Evolutionary conservation across 768 basidiomycete genomes (phyloP), one percentile per base, ranked within the genome.

Genomic region (Cystobasidium ongulense): DNA sequence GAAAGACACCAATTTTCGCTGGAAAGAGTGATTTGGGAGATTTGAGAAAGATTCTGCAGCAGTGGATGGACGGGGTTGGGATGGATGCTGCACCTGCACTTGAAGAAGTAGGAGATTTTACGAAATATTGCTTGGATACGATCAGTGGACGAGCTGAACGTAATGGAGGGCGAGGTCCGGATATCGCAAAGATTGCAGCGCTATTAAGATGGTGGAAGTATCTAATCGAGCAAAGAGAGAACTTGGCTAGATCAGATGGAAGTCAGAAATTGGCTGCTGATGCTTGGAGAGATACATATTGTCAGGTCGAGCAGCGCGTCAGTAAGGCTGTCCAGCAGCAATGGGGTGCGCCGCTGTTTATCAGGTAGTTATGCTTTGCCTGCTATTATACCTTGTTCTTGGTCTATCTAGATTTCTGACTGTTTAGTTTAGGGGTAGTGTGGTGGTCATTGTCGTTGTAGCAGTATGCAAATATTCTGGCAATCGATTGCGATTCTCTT

Each of bases 201-300:
- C 31, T 75, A 1, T 33, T 75, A 33, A 27, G 57, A n/a, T 75
- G 75, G 75, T 74, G 74, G 74, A 50, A 75, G 15, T 72, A 67
- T 27, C 35, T 71, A n/a, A 70, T 75, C 43, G 3, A 35, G 15
- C 27, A 75, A 10, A 27, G 68, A 21, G 54, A 71, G 35, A 59
- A 10, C 15, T 1, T 36, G 11, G 35, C 29, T 2, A 61, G 18
- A 15, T 15, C 25, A 1, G 23, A 27, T 15, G 68, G 68, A 17
- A 57, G 53, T 27, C 68, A 71, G 54, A 23, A 35, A 36, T 23
- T 46, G 27, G 68, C 52, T 31, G 43, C 33, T 27, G 68, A 61
- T 36, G 68, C 31, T 35, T 71, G 68, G 68, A 36, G 68, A 52
- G 53, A 71, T 5, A 54, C 68, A 17, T 43, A 38, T 33, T 15